These are phyloP conservation scores for Aspergillus homomorphus DNA, from an alignment of 495 filamentous ascomycete species.

Conservation along the genomic window DNA sequence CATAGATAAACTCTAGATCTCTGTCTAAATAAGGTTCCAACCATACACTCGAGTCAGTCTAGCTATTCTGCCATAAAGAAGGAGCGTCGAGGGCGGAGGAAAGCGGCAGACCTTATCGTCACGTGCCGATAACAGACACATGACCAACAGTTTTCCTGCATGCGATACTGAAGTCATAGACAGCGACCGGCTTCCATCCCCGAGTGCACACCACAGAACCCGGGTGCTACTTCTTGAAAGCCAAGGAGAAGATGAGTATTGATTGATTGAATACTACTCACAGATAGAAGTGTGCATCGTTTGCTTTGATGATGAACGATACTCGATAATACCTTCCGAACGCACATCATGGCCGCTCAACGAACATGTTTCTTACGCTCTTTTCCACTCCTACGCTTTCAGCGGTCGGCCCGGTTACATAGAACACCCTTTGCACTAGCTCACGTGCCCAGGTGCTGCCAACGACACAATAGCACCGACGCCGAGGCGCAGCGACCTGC, in stretches of 20 bases:
- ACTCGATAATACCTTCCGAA: conserved; percentile 5
- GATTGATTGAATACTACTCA: neutral
- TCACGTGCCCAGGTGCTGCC: conserved; percentile 20
- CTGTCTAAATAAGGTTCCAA: too few species aligned
- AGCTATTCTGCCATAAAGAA: too few species aligned
- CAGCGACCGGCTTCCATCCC: neutral
- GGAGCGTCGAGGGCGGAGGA: neutral
- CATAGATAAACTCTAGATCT: too few species aligned
- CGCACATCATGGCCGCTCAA: conserved; percentile 25
- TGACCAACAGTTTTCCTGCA: conserved; percentile 1
- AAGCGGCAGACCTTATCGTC: conserved; percentile 2
- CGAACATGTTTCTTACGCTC: conserved; percentile 23
- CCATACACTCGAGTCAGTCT: too few species aligned
- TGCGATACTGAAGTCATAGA: conserved; percentile 7
- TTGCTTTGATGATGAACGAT: conserved; percentile 18
- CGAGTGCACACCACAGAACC: neutral
- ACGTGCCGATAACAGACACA: conserved; percentile 7
- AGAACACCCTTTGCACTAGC: conserved; percentile 23
- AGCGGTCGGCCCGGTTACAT: conserved; percentile 31
- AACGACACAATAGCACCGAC: conserved; percentile 37
- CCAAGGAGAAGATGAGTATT: neutral
- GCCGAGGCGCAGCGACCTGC: conserved; percentile 13
- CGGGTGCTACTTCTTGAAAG: neutral
- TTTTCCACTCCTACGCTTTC: conserved; percentile 25
- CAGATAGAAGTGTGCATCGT: neutral